Evolutionary conservation across 148 eudicot species (phyloP).

Genomic region (Heliamphora exappendiculata): DNA sequence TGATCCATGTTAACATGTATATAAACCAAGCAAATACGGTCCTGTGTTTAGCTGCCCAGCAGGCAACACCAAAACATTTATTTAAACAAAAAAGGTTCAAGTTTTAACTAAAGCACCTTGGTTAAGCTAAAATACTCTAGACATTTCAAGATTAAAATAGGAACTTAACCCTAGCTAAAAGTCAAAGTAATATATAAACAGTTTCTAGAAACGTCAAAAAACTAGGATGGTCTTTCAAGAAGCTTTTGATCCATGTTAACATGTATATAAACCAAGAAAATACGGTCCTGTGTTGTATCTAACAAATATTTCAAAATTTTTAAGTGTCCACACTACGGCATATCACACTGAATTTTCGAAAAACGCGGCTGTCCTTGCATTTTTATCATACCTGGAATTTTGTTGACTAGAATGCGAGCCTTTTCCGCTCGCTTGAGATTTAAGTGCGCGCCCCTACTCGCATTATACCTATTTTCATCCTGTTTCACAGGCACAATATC

Average conservation of each 20-base stretch:
- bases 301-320: background rate
- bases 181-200: background rate
- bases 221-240: too few species aligned
- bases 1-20: background rate
- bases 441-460: constrained; percentile 75
- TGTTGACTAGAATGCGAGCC: constrained; percentile 55
- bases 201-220: background rate
- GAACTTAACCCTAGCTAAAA: background rate
- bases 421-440: constrained; percentile 69
- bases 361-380: background rate
- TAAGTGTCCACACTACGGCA: background rate
- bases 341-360: background rate
- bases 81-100: too few species aligned
- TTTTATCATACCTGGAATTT: constrained; percentile 56
- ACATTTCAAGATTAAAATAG: background rate
- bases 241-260: background rate
- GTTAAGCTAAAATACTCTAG: too few species aligned
- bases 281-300: background rate
- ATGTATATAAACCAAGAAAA: background rate
- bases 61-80: too few species aligned
- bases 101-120: too few species aligned
- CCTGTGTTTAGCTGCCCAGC: too few species aligned
- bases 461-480: constrained; percentile 72
- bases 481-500: constrained; percentile 14
- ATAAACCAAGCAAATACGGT: background rate